Conservation (phyloP, 805 yeast genomes). For the Isabelozyma pseudorhagii region DNA sequence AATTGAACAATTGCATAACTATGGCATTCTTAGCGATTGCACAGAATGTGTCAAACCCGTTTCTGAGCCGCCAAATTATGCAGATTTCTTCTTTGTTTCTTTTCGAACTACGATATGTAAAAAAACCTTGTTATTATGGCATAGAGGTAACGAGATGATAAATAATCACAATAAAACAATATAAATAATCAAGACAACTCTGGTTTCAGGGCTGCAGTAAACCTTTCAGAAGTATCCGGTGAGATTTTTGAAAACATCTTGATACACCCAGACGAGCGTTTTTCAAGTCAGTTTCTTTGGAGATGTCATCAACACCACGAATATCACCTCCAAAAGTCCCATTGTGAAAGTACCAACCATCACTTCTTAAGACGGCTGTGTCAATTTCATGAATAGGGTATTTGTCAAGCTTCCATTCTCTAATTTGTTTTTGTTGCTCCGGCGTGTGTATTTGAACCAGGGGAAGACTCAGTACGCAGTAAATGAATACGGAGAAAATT, state of each 20-base stretch:
- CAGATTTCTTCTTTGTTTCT: too few species aligned
- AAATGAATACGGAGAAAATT: background rate
- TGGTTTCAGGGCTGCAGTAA: background rate
- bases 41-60: too few species aligned
- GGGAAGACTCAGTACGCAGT: background rate
- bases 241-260: slow-evolving; percentile 16
- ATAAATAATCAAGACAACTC: too few species aligned
- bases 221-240: slow-evolving; percentile 7
- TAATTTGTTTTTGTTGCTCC: background rate
- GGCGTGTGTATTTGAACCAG: background rate
- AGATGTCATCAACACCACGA: background rate
- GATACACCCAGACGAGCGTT: slow-evolving; percentile 13
- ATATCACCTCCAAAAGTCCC: background rate
- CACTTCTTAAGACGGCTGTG: background rate
- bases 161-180: too few species aligned
- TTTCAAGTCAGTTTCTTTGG: slow-evolving; percentile 8
- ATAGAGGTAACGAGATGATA: too few species aligned
- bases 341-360: background rate
- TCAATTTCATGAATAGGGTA: background rate
- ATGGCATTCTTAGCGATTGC: too few species aligned
- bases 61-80: too few species aligned
- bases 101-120: too few species aligned
- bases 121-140: too few species aligned
- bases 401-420: background rate
- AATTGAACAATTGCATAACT: too few species aligned